A percentile compares a stretch with the other conserved stretches of the same genome.
Evolutionary conservation across 2,329 filamentous ascomycete species (phyloP).

Genomic region (Ustulina deusta): DNA sequence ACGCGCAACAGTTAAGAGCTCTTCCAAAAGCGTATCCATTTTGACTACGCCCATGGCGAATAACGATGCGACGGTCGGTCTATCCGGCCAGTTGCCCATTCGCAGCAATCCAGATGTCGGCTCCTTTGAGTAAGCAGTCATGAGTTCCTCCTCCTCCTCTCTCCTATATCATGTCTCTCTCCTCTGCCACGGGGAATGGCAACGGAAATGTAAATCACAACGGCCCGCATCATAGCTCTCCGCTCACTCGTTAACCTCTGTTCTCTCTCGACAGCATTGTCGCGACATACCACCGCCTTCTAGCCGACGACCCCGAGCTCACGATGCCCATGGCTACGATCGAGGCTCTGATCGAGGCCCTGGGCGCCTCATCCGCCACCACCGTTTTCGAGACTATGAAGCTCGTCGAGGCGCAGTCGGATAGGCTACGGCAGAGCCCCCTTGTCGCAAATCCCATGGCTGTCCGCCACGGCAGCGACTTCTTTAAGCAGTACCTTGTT

Average conservation of each 20-base stretch:
- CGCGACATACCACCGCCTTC: constrained; percentile 65
- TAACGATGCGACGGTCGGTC: constrained; percentile 34
- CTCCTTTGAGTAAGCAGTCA: constrained; percentile 47
- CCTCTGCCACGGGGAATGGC: background rate
- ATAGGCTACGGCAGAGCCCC: constrained; percentile 72
- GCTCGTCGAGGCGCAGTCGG: constrained; percentile 81
- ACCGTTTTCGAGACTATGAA: constrained; percentile 96
- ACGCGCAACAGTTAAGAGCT: background rate
- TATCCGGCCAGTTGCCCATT: constrained; percentile 44
- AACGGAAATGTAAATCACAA: no score
- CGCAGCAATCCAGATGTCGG: constrained; percentile 48
- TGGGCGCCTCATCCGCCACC: constrained; percentile 80
- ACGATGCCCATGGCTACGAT: constrained; percentile 97
- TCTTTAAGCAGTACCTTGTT: constrained; percentile 95
- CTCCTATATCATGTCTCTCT: background rate
- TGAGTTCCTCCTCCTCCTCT: background rate
- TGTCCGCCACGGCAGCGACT: constrained; percentile 90
- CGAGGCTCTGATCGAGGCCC: constrained; percentile 87
- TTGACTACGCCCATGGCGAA: constrained; percentile 36
- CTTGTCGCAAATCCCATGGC: constrained; percentile 90
- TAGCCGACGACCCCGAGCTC: constrained; percentile 78
- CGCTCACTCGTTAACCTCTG: background rate
- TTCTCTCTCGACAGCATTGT: constrained; percentile 61
- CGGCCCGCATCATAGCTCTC: no score
- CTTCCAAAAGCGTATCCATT: background rate